Percentiles rank a stretch among this genome's conserved stretches.
phyloP scores from a whole-genome alignment of 202 grass and related monocot species.

The Carex sylvatica region DNA sequence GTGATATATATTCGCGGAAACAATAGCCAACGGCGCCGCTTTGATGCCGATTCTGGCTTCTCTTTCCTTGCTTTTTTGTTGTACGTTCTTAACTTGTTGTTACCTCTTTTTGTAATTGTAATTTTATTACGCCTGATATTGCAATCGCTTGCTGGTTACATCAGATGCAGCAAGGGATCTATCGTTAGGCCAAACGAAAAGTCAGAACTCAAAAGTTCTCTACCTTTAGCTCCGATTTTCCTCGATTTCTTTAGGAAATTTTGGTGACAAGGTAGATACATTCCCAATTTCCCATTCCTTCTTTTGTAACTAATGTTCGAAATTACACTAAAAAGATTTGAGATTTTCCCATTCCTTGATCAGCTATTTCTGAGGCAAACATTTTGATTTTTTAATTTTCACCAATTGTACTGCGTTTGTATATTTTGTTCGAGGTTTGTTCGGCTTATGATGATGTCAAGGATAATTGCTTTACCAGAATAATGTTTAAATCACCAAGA shows the following conservation, averaged over 20 bases:
- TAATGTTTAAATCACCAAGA: too few relatives aligned
- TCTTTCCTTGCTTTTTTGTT: not conserved
- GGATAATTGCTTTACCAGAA: too few relatives aligned
- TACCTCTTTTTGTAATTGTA: not conserved
- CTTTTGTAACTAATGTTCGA: too few relatives aligned
- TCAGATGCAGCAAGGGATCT: not conserved
- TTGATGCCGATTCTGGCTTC: not conserved
- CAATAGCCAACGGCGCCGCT: not conserved
- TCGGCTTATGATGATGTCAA: too few relatives aligned
- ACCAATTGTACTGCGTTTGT: too few relatives aligned
- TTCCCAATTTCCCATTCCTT: too few relatives aligned
- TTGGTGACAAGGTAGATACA: slow-evolving; percentile 27
- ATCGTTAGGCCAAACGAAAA: slow-evolving; percentile 16
- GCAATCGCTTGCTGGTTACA: slow-evolving; percentile 11
- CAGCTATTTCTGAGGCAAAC: too few relatives aligned
- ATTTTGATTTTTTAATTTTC: too few relatives aligned
- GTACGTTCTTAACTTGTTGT: not conserved
- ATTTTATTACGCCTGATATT: slow-evolving; percentile 12
- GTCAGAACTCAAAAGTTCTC: not conserved
- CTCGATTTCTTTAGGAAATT: slow-evolving; percentile 3
- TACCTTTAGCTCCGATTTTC: slow-evolving; percentile 18
- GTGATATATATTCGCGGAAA: not conserved
- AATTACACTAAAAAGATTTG: too few relatives aligned
- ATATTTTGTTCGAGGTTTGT: too few relatives aligned
- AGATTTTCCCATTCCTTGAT: too few relatives aligned